Conservation (phyloP, 176 grass and related monocot genomes). For the Aegilops sharonensis region DNA sequence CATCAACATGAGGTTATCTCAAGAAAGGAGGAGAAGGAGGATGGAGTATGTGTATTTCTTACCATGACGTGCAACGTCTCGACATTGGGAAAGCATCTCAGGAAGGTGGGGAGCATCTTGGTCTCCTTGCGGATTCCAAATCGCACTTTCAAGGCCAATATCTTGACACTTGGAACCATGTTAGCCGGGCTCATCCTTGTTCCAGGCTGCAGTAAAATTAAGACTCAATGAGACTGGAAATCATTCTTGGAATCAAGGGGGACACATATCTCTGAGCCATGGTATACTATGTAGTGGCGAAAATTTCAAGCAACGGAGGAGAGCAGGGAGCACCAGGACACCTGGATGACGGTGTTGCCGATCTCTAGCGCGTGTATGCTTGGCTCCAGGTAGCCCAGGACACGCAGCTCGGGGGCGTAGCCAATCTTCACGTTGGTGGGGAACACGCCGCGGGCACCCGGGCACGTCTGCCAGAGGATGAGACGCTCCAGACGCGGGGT, state of each 20-base stretch:
- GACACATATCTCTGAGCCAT: background rate
- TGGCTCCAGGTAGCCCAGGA: slow-evolving; percentile 41
- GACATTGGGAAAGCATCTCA: slow-evolving; percentile 44
- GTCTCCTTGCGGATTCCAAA: slow-evolving; percentile 33
- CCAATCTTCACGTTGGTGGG: slow-evolving; percentile 21
- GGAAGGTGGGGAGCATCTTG: slow-evolving; percentile 29
- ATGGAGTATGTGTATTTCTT: background rate
- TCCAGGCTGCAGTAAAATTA: slow-evolving; percentile 6
- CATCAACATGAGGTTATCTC: background rate
- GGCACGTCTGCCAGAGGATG: slow-evolving; percentile 8
- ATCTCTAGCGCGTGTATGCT: slow-evolving; percentile 28
- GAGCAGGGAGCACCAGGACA: background rate
- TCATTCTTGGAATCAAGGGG: background rate
- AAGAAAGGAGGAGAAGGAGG: background rate
- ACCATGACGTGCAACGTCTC: slow-evolving; percentile 37
- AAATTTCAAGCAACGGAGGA: background rate
- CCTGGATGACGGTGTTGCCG: slow-evolving; percentile 27
- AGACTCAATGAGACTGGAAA: background rate
- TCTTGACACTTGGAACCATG: slow-evolving; percentile 37
- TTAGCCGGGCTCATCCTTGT: slow-evolving; percentile 9
- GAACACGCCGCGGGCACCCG: background rate
- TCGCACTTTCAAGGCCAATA: slow-evolving; percentile 31
- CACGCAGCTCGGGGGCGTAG: slow-evolving; percentile 11
- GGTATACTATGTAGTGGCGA: background rate
- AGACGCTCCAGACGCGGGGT: slow-evolving; percentile 34